phyloP scores from a whole-genome alignment of 495 filamentous ascomycete genomes.

The Penicillium nucicola region DNA sequence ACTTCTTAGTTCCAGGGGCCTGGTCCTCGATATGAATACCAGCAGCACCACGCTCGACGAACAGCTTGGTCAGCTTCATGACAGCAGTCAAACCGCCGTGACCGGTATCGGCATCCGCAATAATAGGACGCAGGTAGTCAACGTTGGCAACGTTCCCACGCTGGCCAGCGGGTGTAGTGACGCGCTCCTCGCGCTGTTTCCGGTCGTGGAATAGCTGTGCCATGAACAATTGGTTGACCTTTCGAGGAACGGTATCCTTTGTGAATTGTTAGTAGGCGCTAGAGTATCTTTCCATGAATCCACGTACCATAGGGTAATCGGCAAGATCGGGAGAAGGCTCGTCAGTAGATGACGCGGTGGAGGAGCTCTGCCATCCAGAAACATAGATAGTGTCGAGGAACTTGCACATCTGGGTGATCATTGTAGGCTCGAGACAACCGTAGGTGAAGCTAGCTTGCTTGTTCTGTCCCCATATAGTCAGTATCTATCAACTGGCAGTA shows the following conservation, averaged over 20 bases:
- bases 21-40: slow-evolving; percentile 99
- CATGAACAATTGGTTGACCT: slow-evolving; percentile 94
- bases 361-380: slow-evolving; percentile 97
- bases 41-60: slow-evolving; percentile 93
- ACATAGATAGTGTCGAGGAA: slow-evolving; percentile 98
- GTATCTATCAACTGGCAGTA: background rate
- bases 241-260: slow-evolving; percentile 99
- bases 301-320: slow-evolving; percentile 89
- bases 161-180: slow-evolving; percentile 71
- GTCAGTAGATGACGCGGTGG: slow-evolving; percentile 88
- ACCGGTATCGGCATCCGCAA: slow-evolving; percentile 96
- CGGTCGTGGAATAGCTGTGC: slow-evolving; percentile 99
- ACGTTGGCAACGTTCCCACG: slow-evolving; percentile 74
- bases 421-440: slow-evolving; percentile 94
- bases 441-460: slow-evolving; percentile 89
- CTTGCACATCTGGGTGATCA: slow-evolving; percentile 99
- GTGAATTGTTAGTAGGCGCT: slow-evolving; percentile 1
- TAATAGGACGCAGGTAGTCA: slow-evolving; percentile 93
- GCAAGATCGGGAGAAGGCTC: slow-evolving; percentile 97
- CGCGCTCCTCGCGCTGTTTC: slow-evolving; percentile 93
- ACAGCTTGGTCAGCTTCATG: slow-evolving; percentile 98
- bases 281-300: background rate
- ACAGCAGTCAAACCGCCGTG: slow-evolving; percentile 95
- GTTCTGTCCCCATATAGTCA: slow-evolving; percentile 47
- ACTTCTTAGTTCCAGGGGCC: slow-evolving; percentile 98